Base-by-base conservation (phyloP, 2,329 filamentous ascomycete genomes). In the Diaporthe vaccinii region DNA sequence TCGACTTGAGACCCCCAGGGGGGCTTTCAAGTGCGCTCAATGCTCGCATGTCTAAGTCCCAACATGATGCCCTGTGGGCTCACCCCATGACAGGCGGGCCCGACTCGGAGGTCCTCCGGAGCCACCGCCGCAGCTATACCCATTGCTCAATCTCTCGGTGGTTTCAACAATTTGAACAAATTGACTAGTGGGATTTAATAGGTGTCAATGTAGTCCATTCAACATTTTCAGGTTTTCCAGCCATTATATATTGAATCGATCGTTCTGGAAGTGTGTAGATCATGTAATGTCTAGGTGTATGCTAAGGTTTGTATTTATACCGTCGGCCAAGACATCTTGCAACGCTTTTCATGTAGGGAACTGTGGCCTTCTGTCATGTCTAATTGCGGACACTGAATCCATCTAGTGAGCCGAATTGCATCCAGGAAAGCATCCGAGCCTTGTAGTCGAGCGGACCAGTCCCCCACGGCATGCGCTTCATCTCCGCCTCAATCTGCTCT, bases 271-370 rank as follows among this genome's bases (percentile, higher is more conserved):
- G 53, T 88, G 86, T 1, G 82, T 77, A 77, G 89, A 87, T 0
- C 82, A 81, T 8, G 91, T 82, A 22, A 92, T 89, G 0, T 87
- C 90, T 51, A 86, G 83, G 0, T 93, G 83, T 1, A 91, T 81
- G 67, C 85, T 82, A 20, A 92, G 77, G 75, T 91, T 92, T 0
- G 91, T 92, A 77, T 88, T 89, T 4, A 93, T 84, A 1, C 91
- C 91, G 0, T 79, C 80, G 22, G 93, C 85, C 2, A 80, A 82
- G 0, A 89, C 89, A 76, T 92, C 91, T 22, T 86, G 82, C 0
- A 93, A 82, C 0, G 90, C 90, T 46, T 89, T 83, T 39, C 3
- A 14, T 39, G 12, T 14, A 39, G 10, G 36, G 3, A 10, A 14
- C 3, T 22, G 2, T 22, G 1, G 44, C 6, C 20, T 46, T 20